A percentile compares a stretch with the other conserved stretches of the same genome.
Evolutionary conservation across 371 early-diverging fungal genomes (phyloP).

Genomic region (Apophysomyces trapeziformis): DNA sequence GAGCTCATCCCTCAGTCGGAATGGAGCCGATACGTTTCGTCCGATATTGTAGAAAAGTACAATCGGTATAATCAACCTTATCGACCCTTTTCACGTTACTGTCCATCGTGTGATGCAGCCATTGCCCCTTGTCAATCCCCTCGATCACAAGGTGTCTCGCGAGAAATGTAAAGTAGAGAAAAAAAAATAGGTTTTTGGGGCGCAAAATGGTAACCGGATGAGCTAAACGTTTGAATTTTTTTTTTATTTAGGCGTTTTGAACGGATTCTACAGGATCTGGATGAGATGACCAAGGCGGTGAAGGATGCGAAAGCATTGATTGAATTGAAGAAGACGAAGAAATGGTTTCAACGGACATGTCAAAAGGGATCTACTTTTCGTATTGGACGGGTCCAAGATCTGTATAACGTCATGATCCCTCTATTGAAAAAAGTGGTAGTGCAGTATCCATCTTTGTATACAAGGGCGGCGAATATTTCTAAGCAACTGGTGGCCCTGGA

Average conservation of each 20-base stretch:
- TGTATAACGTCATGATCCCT: constrained; percentile 42
- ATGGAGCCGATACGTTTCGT: constrained; percentile 60
- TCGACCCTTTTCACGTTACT: constrained; percentile 60
- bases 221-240: constrained; percentile 4
- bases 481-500: constrained; percentile 59
- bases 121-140: constrained; percentile 49
- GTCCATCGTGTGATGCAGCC: constrained; percentile 50
- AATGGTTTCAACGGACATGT: constrained; percentile 24
- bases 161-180: constrained; percentile 26
- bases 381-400: constrained; percentile 38
- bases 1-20: constrained; percentile 59
- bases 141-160: constrained; percentile 29
- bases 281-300: constrained; percentile 6
- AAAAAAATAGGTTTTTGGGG: no score
- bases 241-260: constrained; percentile 11
- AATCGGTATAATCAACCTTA: constrained; percentile 70
- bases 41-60: constrained; percentile 50
- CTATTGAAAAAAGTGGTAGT: constrained; percentile 21
- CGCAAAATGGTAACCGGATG: not conserved
- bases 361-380: constrained; percentile 36
- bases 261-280: constrained; percentile 7
- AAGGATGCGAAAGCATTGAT: not conserved
- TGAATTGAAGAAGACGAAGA: constrained; percentile 1
- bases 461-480: constrained; percentile 33
- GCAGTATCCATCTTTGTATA: constrained; percentile 21